Percentiles rank a stretch among this genome's conserved stretches.
phyloP scores from a whole-genome alignment of 1,284 basidiomycete genomes.

The Blastosporella zonata region DNA sequence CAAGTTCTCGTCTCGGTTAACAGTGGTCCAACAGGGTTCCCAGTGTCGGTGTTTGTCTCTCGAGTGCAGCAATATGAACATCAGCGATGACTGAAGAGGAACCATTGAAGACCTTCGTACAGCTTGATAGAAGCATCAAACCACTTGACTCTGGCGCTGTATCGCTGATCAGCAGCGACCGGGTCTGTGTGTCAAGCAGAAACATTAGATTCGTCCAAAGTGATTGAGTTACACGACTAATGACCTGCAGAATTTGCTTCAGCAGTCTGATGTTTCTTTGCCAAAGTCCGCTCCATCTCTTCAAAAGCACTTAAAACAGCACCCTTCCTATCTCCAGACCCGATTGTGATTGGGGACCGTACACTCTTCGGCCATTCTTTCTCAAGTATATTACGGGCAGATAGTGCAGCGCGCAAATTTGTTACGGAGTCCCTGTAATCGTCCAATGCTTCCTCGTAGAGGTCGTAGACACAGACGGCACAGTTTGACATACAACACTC shows the following conservation, averaged over 20 bases:
- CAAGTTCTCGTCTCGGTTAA: too few relatives aligned
- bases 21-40: too few relatives aligned
- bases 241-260: constrained; percentile 24
- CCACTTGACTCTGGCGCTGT: constrained; percentile 1
- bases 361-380: constrained; percentile 63
- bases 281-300: constrained; percentile 57
- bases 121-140: constrained; percentile 19
- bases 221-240: constrained; percentile 31
- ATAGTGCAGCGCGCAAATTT: constrained; percentile 50
- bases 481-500: constrained; percentile 95
- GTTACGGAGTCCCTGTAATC: constrained; percentile 59
- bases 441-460: constrained; percentile 78
- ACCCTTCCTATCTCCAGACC: constrained; percentile 23
- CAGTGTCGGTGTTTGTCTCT: too few relatives aligned
- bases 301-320: constrained; percentile 59
- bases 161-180: constrained; percentile 3
- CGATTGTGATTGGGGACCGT: constrained; percentile 16
- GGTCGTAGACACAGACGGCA: constrained; percentile 83
- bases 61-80: background rate
- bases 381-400: constrained; percentile 47
- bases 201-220: constrained; percentile 7
- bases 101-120: constrained; percentile 38
- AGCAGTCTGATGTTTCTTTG: constrained; percentile 36
- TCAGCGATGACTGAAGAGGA: constrained; percentile 37
- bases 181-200: constrained; percentile 8